Conservation (phyloP, 176 grass and related monocot genomes). For the Rhynchospora breviuscula region DNA sequence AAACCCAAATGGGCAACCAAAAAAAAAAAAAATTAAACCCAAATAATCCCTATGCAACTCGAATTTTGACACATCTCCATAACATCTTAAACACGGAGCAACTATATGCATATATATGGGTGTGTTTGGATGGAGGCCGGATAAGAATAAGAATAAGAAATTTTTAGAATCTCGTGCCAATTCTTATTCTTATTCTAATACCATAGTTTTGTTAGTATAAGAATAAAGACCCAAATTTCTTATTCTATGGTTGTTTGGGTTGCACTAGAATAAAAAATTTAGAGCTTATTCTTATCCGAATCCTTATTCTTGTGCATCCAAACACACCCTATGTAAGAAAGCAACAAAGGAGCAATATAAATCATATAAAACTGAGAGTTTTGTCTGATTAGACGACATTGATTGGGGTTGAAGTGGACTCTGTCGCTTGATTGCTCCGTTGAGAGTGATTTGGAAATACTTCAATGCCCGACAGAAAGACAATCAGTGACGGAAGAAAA, state of each 20-base stretch:
- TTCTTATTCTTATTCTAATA: too few species aligned
- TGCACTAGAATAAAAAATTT: too few species aligned
- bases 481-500: background rate
- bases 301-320: too few species aligned
- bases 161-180: too few species aligned
- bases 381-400: slow-evolving; percentile 76
- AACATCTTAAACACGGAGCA: background rate
- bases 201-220: too few species aligned
- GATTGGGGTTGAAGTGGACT: slow-evolving; percentile 31
- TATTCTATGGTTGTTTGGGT: too few species aligned
- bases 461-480: slow-evolving; percentile 22
- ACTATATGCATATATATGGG: background rate
- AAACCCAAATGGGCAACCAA: background rate
- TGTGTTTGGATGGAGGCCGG: too few species aligned
- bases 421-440: slow-evolving; percentile 30
- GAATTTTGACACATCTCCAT: background rate
- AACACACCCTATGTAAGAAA: too few species aligned
- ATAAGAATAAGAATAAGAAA: too few species aligned
- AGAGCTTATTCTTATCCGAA: too few species aligned
- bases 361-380: slow-evolving; percentile 14
- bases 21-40: background rate
- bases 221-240: too few species aligned
- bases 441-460: slow-evolving; percentile 15
- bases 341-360: slow-evolving; percentile 6
- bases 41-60: background rate